Base-by-base conservation (phyloP, 805 yeast species). In the Alloascoidea hylecoeti region DNA sequence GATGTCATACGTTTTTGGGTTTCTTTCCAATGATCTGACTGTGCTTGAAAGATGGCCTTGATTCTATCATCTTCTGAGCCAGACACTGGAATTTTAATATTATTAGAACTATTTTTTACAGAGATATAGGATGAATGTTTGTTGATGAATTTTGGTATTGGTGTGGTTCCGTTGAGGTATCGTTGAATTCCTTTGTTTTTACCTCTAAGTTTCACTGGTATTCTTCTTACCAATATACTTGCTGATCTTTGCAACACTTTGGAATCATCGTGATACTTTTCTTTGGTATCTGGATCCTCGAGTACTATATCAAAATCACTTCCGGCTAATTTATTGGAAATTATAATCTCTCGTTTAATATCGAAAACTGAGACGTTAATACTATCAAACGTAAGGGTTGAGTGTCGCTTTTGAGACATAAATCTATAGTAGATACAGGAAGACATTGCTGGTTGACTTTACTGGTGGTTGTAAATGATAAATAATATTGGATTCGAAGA, bases 301-400 rank as follows among this genome's bases (percentile, higher is more conserved):
- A 92, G 50, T 35, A 71, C 59, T 32, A 92, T 60, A 52, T 84
- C 92, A 49, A 88, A 86, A 51, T 84, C 95, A 2, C 78, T 71
- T 1, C 95, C 94, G 42, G 76, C 85, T 13, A 92, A 64, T 48
- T 75, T 81, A 56, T 88, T 89, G 32, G 76, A 82, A 15, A 68
- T 57, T 34, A 92, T 80, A 38, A 92, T 85, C 48, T 92, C 97
- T 43, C 89, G 76, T 58, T 92, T 92, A 42, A 92, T 62, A 52
- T 92, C 99, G 59, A 89, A 92, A 1, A 88, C 95, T 2, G 95
- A 83, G 34, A 92, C 74, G 18, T 97, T 96, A 0, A 97, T 89
- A 16, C 98, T 98, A 55, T 92, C 98, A 52, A 92, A 92, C 35
- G 78, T 69, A 17, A 92, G 73, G 33, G 94, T 70, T 1, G 82